These are phyloP conservation scores for Globisporangium paddicum DNA, from an alignment of 352 stramenopile genomes.

Conservation along the genomic window DNA sequence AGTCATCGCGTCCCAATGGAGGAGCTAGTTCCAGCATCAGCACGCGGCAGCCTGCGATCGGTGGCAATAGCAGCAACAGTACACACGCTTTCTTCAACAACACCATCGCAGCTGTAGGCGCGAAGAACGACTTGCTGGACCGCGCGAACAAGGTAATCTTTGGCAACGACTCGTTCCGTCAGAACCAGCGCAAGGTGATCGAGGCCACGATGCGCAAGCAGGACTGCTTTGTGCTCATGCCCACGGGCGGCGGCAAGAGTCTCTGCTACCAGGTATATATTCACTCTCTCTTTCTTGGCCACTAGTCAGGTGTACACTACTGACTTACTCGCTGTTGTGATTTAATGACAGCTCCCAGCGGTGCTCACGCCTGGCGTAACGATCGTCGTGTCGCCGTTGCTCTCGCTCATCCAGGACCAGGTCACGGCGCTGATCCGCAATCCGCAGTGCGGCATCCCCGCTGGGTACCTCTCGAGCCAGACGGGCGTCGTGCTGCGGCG, in stretches of 20 bases:
- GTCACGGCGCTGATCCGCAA: conserved; percentile 77
- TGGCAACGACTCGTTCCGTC: conserved; percentile 80
- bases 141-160: conserved; percentile 65
- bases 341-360: conserved; percentile 30
- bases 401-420: conserved; percentile 95
- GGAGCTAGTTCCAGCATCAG: background rate
- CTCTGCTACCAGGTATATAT: conserved; percentile 89
- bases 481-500: conserved; percentile 57
- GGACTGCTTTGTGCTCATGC: conserved; percentile 95
- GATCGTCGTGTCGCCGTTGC: conserved; percentile 91
- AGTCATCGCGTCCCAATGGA: background rate
- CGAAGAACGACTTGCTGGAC: conserved; percentile 28
- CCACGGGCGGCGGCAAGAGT: conserved; percentile 89
- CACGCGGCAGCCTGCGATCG: background rate
- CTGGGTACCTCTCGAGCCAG: conserved; percentile 73
- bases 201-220: conserved; percentile 86
- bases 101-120: background rate
- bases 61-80: background rate
- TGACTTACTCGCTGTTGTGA: background rate
- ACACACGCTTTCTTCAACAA: conserved; percentile 3
- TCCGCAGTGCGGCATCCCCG: conserved; percentile 48
- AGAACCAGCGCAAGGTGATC: conserved; percentile 91
- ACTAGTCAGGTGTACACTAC: background rate
- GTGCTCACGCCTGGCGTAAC: conserved; percentile 78
- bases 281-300: conserved; percentile 8